Evolutionary conservation across 768 basidiomycete genomes (phyloP), one percentile per base, ranked within the genome.

Genomic region (Kwoniella dendrophila): DNA sequence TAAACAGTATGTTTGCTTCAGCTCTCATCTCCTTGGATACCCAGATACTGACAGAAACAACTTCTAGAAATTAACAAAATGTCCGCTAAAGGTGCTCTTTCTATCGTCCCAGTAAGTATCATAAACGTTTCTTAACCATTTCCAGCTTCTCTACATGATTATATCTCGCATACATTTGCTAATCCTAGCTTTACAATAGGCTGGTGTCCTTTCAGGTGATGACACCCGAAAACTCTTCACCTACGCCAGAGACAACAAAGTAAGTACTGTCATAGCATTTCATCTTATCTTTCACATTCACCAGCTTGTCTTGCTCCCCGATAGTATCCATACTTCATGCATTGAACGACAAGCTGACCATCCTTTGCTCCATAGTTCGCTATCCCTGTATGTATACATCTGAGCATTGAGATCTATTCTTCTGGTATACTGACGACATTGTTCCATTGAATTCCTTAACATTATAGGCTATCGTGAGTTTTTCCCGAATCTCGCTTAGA

Each of bases 171-270:
- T 10, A 8, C 18, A 32, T 18, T n/a, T 18, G 22, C 51, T 40
- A 34, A 59, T 49, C 38, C 8, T 22, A 30, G 29, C 22, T 33
- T 27, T 14, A 2, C 26, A 32, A 44, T 26, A 95, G 93, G 84
- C 92, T 79, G 95, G 95, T 68, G 95, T 99, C 64, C 81, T 99
- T 78, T 94, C 92, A 63, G 95, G 95, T 80, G 90, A 94, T 70
- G 86, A 98, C 79, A 90, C 92, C 72, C 87, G 92, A 81, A 94
- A 93, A 81, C 81, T 99, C 77, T 95, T 98, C 79, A 87, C 95
- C 71, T 96, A 95, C 79, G 95, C 94, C 45, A 89, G 88, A 73
- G 85, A 87, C 72, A 77, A 97, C 80, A 83, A 93, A 84, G 95
- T 92, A 66, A 66, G 84, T 71, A 7, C 27, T 30, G 12, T 34